Percentiles rank a stretch among this genome's conserved stretches.
phyloP scores from a whole-genome alignment of 2,329 filamentous ascomycete species.

The Bertia moriformis region DNA sequence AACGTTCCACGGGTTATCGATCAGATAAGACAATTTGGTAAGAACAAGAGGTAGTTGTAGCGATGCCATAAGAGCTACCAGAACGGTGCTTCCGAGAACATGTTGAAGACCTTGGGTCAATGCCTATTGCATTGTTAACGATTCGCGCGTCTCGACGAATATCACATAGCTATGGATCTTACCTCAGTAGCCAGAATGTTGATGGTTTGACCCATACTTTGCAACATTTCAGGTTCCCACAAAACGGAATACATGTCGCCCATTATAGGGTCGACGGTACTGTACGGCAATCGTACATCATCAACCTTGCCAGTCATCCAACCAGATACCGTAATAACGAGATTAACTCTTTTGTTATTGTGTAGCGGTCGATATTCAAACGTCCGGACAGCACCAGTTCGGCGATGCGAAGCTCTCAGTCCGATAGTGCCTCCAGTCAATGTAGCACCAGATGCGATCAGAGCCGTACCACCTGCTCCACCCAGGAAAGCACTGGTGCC shows the following conservation, averaged over 20 bases:
- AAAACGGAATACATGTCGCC: conserved; percentile 92
- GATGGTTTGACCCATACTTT: conserved; percentile 95
- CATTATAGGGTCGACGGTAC: conserved; percentile 94
- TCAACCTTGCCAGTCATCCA: conserved; percentile 99
- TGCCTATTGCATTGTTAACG: conserved; percentile 37
- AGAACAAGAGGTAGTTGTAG: conserved; percentile 83
- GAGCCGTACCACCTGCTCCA: conserved; percentile 78
- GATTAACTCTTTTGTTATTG: conserved; percentile 93
- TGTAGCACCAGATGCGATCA: conserved; percentile 82
- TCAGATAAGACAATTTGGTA: conserved; percentile 86
- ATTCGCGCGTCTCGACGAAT: background rate
- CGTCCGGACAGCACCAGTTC: conserved; percentile 83
- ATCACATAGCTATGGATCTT: conserved; percentile 13
- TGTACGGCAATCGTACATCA: conserved; percentile 87
- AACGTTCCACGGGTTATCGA: conserved; percentile 98
- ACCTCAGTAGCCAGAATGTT: conserved; percentile 96
- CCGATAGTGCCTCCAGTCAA: conserved; percentile 79
- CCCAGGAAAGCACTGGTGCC: conserved; percentile 82
- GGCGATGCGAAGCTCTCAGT: conserved; percentile 66
- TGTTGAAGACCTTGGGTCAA: conserved; percentile 93
- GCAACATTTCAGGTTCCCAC: conserved; percentile 97
- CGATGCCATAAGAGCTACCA: conserved; percentile 81
- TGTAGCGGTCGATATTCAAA: conserved; percentile 94
- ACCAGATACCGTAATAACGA: conserved; percentile 86
- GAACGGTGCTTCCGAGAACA: conserved; percentile 76